These are phyloP conservation scores for Fistulinella prunicolor DNA, from an alignment of 768 basidiomycete species.

Conservation along the genomic window DNA sequence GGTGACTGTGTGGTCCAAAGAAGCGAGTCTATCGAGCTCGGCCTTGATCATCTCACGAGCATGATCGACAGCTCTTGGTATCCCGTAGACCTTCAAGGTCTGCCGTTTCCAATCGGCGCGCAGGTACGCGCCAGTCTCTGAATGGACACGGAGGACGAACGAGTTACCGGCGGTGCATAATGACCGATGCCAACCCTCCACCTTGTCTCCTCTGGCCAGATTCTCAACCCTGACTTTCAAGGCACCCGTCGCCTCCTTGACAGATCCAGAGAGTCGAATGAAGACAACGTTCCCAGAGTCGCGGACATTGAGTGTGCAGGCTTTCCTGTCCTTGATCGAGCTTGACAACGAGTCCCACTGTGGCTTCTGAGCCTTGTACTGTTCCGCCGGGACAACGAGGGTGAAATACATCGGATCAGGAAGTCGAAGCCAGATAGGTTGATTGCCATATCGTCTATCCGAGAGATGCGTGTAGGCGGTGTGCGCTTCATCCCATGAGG, in stretches of 20 bases:
- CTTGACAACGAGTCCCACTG: constrained; percentile 47
- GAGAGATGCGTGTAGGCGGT: constrained; percentile 36
- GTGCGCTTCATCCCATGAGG: constrained; percentile 48
- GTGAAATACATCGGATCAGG: constrained; percentile 51
- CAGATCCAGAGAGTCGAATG: constrained; percentile 48
- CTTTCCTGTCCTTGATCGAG: constrained; percentile 35
- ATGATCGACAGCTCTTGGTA: constrained; percentile 34
- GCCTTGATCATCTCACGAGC: constrained; percentile 44
- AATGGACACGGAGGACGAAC: constrained; percentile 36
- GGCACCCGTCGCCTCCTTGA: constrained; percentile 51
- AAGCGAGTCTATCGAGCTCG: constrained; percentile 47
- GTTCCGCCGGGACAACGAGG: constrained; percentile 44
- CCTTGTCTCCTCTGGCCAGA: constrained; percentile 47
- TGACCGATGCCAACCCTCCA: constrained; percentile 51
- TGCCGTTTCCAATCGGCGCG: constrained; percentile 45
- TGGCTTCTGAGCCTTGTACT: constrained; percentile 49
- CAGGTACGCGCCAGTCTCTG: constrained; percentile 41
- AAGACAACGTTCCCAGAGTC: constrained; percentile 28
- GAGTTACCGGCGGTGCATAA: constrained; percentile 28
- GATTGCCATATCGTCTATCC: constrained; percentile 32
- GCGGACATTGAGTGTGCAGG: constrained; percentile 33
- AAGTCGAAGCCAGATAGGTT: constrained; percentile 38
- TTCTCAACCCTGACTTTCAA: constrained; percentile 61
- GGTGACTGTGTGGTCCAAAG: constrained; percentile 39
- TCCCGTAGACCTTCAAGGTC: constrained; percentile 47